Percentiles rank a stretch among this genome's conserved stretches.
These are phyloP conservation scores for Rhynchosporium agropyri DNA, from an alignment of 2,329 filamentous ascomycete species.

Conservation along the genomic window DNA sequence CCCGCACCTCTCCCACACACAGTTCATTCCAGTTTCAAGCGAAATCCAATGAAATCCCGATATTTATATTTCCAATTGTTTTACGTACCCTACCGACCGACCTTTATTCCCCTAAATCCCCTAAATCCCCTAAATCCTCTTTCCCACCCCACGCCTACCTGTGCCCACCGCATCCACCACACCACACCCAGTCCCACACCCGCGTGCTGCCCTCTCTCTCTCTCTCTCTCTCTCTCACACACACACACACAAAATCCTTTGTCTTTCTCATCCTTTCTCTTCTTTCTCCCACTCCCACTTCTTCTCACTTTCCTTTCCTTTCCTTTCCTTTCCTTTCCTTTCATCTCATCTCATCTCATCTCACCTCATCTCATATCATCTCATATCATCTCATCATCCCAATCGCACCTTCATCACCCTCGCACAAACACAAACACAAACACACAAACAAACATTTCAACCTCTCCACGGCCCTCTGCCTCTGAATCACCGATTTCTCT, in stretches of 20 bases:
- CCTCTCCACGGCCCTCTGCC: background rate
- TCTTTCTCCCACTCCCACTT: background rate
- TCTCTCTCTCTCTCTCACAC: background rate
- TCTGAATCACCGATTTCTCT: constrained; percentile 3
- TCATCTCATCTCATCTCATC: background rate
- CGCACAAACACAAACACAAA: constrained; percentile 16
- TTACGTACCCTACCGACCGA: too few relatives aligned
- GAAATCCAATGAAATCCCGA: too few relatives aligned
- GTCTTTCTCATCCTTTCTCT: background rate
- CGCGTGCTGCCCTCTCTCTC: background rate
- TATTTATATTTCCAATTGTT: too few relatives aligned
- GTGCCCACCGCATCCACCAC: background rate
- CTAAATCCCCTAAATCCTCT: background rate
- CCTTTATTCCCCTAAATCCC: too few relatives aligned
- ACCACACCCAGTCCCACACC: background rate
- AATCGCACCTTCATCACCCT: background rate
- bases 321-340: background rate
- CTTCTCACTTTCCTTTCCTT: background rate
- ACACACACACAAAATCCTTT: constrained; percentile 13
- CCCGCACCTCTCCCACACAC: too few relatives aligned
- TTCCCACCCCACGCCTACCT: background rate
- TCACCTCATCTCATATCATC: background rate
- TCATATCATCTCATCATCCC: background rate
- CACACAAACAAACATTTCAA: constrained; percentile 14
- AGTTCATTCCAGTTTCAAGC: too few relatives aligned